Conservation (phyloP, 179 eudicot genomes). For the Pouteria campechiana region DNA sequence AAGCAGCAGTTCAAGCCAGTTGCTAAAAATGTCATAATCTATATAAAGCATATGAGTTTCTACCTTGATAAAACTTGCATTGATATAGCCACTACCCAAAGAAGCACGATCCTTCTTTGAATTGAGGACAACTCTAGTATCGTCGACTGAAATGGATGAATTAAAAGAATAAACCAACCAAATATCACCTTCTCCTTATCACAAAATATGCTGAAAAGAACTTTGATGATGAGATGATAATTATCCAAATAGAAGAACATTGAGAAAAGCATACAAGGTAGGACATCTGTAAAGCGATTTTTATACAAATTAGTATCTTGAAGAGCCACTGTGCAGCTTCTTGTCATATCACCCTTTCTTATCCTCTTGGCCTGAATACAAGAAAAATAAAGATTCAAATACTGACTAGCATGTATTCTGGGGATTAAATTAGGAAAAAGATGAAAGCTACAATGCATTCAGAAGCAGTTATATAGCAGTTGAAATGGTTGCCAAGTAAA, state of each 20-base stretch:
- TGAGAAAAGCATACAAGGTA: constrained; percentile 59
- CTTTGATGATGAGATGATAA: not conserved
- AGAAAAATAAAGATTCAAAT: not conserved
- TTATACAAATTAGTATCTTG: constrained; percentile 40
- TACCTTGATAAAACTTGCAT: constrained; percentile 76
- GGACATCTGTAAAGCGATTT: constrained; percentile 72
- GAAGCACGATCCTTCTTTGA: constrained; percentile 63
- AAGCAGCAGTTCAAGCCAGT: not conserved
- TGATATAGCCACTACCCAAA: constrained; percentile 73
- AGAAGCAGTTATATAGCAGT: not conserved
- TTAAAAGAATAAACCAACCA: too few species aligned
- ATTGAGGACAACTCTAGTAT: constrained; percentile 62
- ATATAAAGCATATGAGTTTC: constrained; percentile 6
- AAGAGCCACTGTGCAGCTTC: constrained; percentile 58
- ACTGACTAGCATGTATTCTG: too few species aligned
- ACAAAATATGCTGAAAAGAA: too few species aligned
- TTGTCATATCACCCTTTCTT: constrained; percentile 36
- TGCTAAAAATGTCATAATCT: not conserved
- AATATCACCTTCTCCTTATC: too few species aligned
- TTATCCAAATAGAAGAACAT: constrained; percentile 1
- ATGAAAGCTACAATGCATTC: not conserved
- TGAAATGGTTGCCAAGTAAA: too few species aligned
- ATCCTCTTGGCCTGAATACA: constrained; percentile 49
- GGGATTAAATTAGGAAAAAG: constrained; percentile 2
- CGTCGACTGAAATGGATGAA: constrained; percentile 48